Percentiles rank a stretch among this genome's conserved stretches.
Evolutionary conservation across 495 filamentous ascomycete species (phyloP).

Genomic region (Parathielavia appendiculata): DNA sequence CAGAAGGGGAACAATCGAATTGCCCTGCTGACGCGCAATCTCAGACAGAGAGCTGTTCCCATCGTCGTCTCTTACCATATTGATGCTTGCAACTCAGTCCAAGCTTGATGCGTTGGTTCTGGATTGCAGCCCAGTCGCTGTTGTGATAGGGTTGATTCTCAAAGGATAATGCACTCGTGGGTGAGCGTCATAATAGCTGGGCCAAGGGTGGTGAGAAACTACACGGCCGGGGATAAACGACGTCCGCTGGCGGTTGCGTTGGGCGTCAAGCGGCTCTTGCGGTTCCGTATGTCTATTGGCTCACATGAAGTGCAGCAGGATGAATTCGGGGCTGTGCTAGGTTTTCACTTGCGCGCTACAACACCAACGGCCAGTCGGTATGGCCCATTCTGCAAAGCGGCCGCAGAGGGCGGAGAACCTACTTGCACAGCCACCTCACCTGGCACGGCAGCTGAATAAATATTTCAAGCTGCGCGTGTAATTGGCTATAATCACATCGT

Average conservation of each 20-base stretch:
- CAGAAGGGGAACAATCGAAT: slow-evolving; percentile 12
- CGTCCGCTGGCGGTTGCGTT: slow-evolving; percentile 1
- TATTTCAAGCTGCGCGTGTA: too few relatives aligned
- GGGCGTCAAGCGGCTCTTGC: slow-evolving; percentile 1
- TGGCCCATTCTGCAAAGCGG: too few relatives aligned
- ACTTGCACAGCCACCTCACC: too few relatives aligned
- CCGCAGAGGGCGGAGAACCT: too few relatives aligned
- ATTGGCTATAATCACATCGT: too few relatives aligned
- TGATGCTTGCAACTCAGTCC: slow-evolving; percentile 1
- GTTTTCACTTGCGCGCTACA: too few relatives aligned
- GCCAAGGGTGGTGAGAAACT: background rate
- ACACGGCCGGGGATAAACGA: background rate
- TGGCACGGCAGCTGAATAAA: too few relatives aligned
- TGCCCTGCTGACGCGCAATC: slow-evolving; percentile 3
- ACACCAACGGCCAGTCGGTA: too few relatives aligned
- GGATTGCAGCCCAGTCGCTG: too few relatives aligned
- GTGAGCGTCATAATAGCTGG: background rate
- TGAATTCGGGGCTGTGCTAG: background rate
- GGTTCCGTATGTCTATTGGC: background rate
- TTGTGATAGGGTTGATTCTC: too few relatives aligned
- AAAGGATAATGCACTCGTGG: too few relatives aligned
- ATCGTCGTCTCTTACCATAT: background rate
- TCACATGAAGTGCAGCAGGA: background rate
- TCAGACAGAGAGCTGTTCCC: slow-evolving; percentile 5
- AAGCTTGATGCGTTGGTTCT: background rate